These are phyloP conservation scores for Penicillium lagena DNA, from an alignment of 495 filamentous ascomycete genomes.

Conservation along the genomic window DNA sequence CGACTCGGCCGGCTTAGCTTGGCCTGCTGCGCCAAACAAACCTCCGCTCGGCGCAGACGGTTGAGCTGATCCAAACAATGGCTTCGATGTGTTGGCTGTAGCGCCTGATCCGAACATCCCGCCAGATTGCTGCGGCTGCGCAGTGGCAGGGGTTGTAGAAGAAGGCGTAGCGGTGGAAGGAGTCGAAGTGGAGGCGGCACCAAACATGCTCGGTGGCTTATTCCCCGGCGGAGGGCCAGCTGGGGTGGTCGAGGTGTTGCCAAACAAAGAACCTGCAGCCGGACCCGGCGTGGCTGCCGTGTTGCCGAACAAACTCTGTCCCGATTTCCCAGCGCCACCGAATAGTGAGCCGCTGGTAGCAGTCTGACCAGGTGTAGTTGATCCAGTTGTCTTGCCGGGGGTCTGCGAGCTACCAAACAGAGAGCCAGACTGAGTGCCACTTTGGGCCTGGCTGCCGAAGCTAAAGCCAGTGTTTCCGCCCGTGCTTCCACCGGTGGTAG, in stretches of 20 bases:
- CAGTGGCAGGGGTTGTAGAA: conserved; percentile 21
- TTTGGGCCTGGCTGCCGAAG: conserved; percentile 30
- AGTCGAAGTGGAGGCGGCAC: conserved; percentile 16
- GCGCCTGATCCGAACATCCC: conserved; percentile 28
- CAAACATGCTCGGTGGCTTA: conserved; percentile 31
- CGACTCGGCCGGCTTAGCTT: conserved; percentile 32
- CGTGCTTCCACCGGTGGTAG: conserved; percentile 7
- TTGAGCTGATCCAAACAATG: conserved; percentile 27
- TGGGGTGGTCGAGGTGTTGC: conserved; percentile 55
- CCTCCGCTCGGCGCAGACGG: conserved; percentile 19
- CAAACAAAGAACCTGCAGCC: conserved; percentile 32
- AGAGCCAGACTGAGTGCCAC: conserved; percentile 17
- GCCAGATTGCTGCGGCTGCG: conserved; percentile 21
- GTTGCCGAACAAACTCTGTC: conserved; percentile 32
- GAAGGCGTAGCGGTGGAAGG: conserved; percentile 14
- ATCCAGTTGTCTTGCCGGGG: conserved; percentile 33
- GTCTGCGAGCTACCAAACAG: conserved; percentile 28
- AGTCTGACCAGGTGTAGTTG: conserved; percentile 26
- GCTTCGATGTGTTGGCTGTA: conserved; percentile 7
- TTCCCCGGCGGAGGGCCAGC: conserved; percentile 53
- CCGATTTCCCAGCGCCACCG: conserved; percentile 29
- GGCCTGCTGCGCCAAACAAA: conserved; percentile 34
- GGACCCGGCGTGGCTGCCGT: conserved; percentile 32
- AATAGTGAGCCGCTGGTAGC: conserved; percentile 39
- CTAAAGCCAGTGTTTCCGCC: conserved; percentile 31